Percentiles rank a stretch among this genome's conserved stretches.
phyloP scores from a whole-genome alignment of 2,329 filamentous ascomycete genomes.

The Paecilomyces niveus region DNA sequence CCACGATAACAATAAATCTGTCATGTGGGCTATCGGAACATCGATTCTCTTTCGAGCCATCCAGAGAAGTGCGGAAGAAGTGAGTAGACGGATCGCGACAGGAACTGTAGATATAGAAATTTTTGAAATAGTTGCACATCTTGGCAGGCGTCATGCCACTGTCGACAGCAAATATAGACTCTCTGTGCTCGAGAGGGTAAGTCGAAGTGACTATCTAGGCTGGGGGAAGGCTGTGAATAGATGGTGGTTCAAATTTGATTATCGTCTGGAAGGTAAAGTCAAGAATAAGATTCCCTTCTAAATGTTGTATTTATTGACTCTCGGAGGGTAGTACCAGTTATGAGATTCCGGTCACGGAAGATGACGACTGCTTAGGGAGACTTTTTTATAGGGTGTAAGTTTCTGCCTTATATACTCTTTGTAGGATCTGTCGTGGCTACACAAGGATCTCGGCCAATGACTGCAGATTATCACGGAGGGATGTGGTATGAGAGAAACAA shows the following conservation, averaged over 20 bases:
- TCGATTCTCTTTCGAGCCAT: slow-evolving; percentile 53
- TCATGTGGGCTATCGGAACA: slow-evolving; percentile 64
- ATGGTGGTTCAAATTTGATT: background rate
- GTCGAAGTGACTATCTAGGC: background rate
- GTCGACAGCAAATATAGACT: background rate
- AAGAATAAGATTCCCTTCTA: background rate
- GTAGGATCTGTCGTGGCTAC: background rate
- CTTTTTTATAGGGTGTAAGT: background rate
- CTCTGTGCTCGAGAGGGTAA: background rate
- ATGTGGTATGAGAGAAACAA: background rate
- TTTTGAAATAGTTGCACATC: slow-evolving; percentile 61
- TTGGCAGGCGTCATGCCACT: slow-evolving; percentile 2
- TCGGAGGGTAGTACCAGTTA: background rate
- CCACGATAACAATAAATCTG: slow-evolving; percentile 63
- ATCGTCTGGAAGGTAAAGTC: background rate
- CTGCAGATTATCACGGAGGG: background rate
- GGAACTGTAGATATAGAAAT: slow-evolving; percentile 69
- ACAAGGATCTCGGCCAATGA: background rate
- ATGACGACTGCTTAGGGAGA: background rate
- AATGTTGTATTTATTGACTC: background rate
- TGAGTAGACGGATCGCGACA: slow-evolving; percentile 63
- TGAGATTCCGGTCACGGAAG: background rate
- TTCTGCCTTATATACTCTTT: background rate
- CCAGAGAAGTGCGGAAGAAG: slow-evolving; percentile 63
- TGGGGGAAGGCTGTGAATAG: background rate